phyloP scores from a whole-genome alignment of 1,284 basidiomycete genomes.

The Apiotrichum sp. region DNA sequence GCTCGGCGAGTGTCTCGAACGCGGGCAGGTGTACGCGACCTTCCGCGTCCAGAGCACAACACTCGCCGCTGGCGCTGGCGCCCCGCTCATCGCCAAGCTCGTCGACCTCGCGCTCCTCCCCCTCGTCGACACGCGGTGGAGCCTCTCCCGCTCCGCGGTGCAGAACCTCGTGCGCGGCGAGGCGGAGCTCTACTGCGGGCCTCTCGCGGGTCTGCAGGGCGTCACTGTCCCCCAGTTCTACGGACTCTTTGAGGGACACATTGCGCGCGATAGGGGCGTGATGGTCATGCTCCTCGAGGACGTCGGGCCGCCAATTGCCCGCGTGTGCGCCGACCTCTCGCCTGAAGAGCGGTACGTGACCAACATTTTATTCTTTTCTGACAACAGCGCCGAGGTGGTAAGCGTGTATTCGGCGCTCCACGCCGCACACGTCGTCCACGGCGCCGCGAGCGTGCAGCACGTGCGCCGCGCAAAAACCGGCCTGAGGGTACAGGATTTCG shows the following conservation, averaged over 20 bases:
- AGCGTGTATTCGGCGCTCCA: conserved; percentile 1
- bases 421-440: conserved; percentile 5
- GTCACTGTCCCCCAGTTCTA: neutral
- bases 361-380: neutral
- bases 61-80: neutral
- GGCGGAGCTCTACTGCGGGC: conserved; percentile 3
- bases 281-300: conserved; percentile 6
- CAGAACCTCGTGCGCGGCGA: neutral
- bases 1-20: neutral
- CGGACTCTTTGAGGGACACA: conserved; percentile 3
- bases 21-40: neutral
- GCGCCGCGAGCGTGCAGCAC: conserved; percentile 3
- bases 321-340: neutral
- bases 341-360: neutral
- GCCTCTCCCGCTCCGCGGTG: neutral
- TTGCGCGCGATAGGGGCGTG: neutral
- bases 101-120: neutral
- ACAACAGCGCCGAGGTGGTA: conserved; percentile 3
- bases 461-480: neutral
- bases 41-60: neutral
- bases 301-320: conserved; percentile 1
- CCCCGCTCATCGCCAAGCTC: neutral
- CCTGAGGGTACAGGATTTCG: conserved; percentile 3
- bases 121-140: neutral
- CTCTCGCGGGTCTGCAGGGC: conserved; percentile 1